A percentile compares a stretch with the other conserved stretches of the same genome.
Evolutionary conservation across 495 filamentous ascomycete genomes (phyloP).

Genomic region (Penicillium macrosclerotiorum): DNA sequence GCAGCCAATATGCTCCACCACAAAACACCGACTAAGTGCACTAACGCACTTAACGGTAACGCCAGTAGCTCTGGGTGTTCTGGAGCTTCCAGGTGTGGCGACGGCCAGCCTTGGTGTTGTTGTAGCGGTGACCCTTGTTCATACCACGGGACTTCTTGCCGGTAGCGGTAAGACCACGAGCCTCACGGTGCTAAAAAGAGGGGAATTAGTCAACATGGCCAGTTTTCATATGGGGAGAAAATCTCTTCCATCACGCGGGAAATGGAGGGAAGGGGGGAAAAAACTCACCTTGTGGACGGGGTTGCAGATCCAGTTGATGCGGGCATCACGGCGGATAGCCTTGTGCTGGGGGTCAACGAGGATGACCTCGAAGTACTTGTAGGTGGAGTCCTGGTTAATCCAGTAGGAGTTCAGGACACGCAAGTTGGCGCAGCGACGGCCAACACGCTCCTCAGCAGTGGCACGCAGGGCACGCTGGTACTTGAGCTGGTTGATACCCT

Average conservation of each 20-base stretch:
- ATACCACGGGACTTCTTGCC: slow-evolving; percentile 99
- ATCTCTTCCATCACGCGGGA: no score
- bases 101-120: slow-evolving; percentile 91
- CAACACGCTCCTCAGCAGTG: slow-evolving; percentile 99
- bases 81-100: slow-evolving; percentile 99
- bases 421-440: slow-evolving; percentile 96
- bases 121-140: slow-evolving; percentile 97
- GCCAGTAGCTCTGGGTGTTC: slow-evolving; percentile 95
- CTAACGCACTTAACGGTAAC: slow-evolving; percentile 62
- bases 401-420: slow-evolving; percentile 99
- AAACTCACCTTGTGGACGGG: slow-evolving; percentile 85
- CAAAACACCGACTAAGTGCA: slow-evolving; percentile 24
- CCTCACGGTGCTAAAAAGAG: slow-evolving; percentile 76
- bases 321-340: slow-evolving; percentile 96
- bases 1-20: slow-evolving; percentile 36
- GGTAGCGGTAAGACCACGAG: slow-evolving; percentile 91
- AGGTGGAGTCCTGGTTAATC: slow-evolving; percentile 99
- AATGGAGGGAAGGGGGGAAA: no score
- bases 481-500: slow-evolving; percentile 99
- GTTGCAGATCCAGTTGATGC: slow-evolving; percentile 99
- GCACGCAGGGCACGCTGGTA: slow-evolving; percentile 98
- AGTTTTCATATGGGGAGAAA: not conserved
- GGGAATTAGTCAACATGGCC: slow-evolving; percentile 22
- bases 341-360: slow-evolving; percentile 99
- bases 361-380: slow-evolving; percentile 99